Conservation (phyloP, 2,329 filamentous ascomycete species). For the Aureobasidium vineae region DNA sequence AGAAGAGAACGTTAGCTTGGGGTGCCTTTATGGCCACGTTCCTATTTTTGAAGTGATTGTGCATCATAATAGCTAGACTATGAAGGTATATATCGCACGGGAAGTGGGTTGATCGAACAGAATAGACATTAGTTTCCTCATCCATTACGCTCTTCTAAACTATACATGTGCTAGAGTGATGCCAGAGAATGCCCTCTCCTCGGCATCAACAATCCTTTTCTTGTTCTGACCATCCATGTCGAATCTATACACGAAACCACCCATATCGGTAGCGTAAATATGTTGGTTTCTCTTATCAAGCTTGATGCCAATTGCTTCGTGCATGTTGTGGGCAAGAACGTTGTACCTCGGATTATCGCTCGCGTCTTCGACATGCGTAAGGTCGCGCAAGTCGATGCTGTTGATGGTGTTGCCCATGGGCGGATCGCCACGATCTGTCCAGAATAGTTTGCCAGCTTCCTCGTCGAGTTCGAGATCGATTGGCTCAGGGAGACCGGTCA, state of each 20-base stretch:
- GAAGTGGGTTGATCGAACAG: neutral
- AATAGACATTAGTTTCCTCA: neutral
- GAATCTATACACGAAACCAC: slow-evolving; percentile 34
- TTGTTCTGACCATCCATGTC: slow-evolving; percentile 21
- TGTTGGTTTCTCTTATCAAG: slow-evolving; percentile 41
- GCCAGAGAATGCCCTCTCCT: slow-evolving; percentile 3
- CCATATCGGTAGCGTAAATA: slow-evolving; percentile 45
- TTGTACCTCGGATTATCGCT: slow-evolving; percentile 2
- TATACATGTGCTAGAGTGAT: slow-evolving; percentile 1
- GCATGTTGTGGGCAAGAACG: slow-evolving; percentile 39
- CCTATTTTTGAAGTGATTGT: too few relatives aligned
- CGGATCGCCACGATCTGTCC: slow-evolving; percentile 60
- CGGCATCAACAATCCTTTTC: slow-evolving; percentile 8
- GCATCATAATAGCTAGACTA: too few relatives aligned
- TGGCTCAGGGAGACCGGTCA: slow-evolving; percentile 53
- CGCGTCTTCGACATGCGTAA: neutral
- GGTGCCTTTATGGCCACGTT: too few relatives aligned
- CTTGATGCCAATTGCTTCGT: slow-evolving; percentile 51
- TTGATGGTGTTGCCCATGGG: slow-evolving; percentile 58
- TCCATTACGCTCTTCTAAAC: neutral
- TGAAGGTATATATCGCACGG: neutral
- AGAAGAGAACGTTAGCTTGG: too few relatives aligned
- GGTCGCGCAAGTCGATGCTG: slow-evolving; percentile 19
- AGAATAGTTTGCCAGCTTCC: slow-evolving; percentile 51
- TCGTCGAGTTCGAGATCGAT: slow-evolving; percentile 59